These are phyloP conservation scores for Amniculicola lignicola DNA, from an alignment of 495 filamentous ascomycete genomes.

Conservation along the genomic window DNA sequence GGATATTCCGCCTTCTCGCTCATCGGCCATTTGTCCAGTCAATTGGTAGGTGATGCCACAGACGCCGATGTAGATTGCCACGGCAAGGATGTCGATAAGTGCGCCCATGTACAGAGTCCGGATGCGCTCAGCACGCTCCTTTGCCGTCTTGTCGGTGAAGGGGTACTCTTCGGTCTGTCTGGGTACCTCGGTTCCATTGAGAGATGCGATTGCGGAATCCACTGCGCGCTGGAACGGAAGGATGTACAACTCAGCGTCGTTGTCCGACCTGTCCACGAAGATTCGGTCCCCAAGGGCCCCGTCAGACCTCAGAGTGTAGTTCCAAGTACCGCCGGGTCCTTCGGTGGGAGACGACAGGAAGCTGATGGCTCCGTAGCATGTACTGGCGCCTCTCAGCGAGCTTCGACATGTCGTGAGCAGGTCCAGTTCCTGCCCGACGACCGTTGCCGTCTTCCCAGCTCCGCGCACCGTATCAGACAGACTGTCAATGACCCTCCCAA, in stretches of 20 bases:
- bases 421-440: constrained; percentile 52
- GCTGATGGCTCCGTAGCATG: constrained; percentile 71
- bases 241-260: constrained; percentile 69
- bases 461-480: constrained; percentile 51
- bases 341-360: constrained; percentile 71
- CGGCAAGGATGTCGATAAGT: constrained; percentile 64
- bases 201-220: constrained; percentile 63
- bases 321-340: constrained; percentile 66
- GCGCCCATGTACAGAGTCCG: constrained; percentile 63
- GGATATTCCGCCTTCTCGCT: constrained; percentile 43
- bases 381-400: constrained; percentile 64
- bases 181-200: constrained; percentile 44
- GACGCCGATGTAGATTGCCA: constrained; percentile 70
- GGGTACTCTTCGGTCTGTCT: constrained; percentile 58
- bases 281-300: constrained; percentile 58
- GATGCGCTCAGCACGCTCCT: constrained; percentile 60
- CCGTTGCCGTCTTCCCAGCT: constrained; percentile 55
- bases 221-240: constrained; percentile 75
- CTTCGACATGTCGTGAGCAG: constrained; percentile 62
- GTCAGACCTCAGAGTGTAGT: constrained; percentile 78
- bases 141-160: constrained; percentile 64
- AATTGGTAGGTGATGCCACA: constrained; percentile 70
- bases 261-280: constrained; percentile 54
- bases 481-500: constrained; percentile 64
- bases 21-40: constrained; percentile 44